These are phyloP conservation scores for Hypoxylon sp. DNA, from an alignment of 2,329 filamentous ascomycete genomes.

Conservation along the genomic window DNA sequence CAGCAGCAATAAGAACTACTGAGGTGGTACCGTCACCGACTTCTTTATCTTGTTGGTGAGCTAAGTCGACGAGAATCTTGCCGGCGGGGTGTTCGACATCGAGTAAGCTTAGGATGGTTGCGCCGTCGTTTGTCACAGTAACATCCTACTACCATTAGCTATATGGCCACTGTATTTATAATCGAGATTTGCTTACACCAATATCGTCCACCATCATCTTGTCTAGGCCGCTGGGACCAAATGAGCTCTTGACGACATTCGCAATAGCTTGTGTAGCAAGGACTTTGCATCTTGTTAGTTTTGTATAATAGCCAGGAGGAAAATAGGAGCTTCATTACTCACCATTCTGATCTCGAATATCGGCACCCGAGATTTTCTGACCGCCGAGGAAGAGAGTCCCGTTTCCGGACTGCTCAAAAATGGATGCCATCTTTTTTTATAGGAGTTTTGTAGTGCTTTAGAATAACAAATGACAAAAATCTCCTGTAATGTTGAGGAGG, in stretches of 20 bases:
- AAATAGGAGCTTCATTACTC: conserved; percentile 51
- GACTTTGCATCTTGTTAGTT: conserved; percentile 62
- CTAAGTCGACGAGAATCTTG: conserved; percentile 97
- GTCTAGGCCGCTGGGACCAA: conserved; percentile 94
- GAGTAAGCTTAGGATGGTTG: conserved; percentile 92
- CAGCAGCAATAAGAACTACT: conserved; percentile 95
- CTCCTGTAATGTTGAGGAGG: not conserved
- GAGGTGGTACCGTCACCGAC: conserved; percentile 98
- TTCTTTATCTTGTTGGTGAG: conserved; percentile 98
- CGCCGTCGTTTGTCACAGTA: conserved; percentile 98
- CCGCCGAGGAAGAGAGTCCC: conserved; percentile 97
- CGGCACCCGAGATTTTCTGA: conserved; percentile 94
- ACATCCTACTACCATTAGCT: conserved; percentile 72
- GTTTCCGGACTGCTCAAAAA: conserved; percentile 95
- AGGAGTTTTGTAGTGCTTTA: conserved; percentile 9
- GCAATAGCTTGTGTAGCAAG: conserved; percentile 95
- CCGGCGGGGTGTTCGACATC: conserved; percentile 98
- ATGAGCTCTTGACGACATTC: conserved; percentile 99
- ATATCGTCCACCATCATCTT: conserved; percentile 99
- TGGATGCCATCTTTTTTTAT: conserved; percentile 84
- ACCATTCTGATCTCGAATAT: conserved; percentile 98
- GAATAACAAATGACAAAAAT: not conserved
- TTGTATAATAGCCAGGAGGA: conserved; percentile 2
- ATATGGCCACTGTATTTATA: conserved; percentile 37
- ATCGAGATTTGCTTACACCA: conserved; percentile 67